Evolutionary conservation across 805 yeast species (phyloP).

Genomic region (Starmerella floris): DNA sequence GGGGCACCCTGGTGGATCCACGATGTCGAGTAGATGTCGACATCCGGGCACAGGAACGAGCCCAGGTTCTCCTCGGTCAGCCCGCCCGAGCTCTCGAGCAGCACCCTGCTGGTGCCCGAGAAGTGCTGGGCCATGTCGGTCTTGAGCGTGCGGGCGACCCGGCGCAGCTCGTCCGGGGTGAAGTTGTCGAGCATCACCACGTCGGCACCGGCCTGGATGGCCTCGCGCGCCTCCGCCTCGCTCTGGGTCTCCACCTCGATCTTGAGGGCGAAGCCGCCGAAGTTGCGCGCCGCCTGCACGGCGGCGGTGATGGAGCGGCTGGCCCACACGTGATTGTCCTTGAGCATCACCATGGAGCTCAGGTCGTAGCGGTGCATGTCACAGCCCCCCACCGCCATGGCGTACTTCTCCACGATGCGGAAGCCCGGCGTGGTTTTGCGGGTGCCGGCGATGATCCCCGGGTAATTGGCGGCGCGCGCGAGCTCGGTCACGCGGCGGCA

Average conservation of each 20-base stretch:
- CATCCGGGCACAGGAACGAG: conserved; percentile 55
- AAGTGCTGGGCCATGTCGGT: conserved; percentile 33
- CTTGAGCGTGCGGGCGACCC: conserved; percentile 54
- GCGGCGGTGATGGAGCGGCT: conserved; percentile 87
- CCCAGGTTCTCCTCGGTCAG: conserved; percentile 54
- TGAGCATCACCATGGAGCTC: conserved; percentile 89
- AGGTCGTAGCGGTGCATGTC: conserved; percentile 87
- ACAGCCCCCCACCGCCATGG: conserved; percentile 91
- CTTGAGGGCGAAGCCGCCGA: conserved; percentile 78
- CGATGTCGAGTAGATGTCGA: conserved; percentile 83
- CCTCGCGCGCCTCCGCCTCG: conserved; percentile 79
- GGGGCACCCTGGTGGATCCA: conserved; percentile 86
- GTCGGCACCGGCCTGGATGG: conserved; percentile 90
- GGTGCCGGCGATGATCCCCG: conserved; percentile 86
- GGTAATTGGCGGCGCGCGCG: conserved; percentile 58
- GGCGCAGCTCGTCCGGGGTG: conserved; percentile 46
- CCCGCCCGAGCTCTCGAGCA: conserved; percentile 89
- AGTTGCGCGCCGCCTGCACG: conserved; percentile 58
- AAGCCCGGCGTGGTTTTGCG: conserved; percentile 96
- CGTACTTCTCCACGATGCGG: conserved; percentile 74
- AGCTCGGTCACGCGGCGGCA: conserved; percentile 42
- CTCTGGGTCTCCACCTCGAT: conserved; percentile 85
- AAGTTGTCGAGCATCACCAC: conserved; percentile 91
- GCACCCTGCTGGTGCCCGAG: conserved; percentile 29
- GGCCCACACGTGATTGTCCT: conserved; percentile 86